Conservation (phyloP, 805 yeast species). For the Candida easanensis region DNA sequence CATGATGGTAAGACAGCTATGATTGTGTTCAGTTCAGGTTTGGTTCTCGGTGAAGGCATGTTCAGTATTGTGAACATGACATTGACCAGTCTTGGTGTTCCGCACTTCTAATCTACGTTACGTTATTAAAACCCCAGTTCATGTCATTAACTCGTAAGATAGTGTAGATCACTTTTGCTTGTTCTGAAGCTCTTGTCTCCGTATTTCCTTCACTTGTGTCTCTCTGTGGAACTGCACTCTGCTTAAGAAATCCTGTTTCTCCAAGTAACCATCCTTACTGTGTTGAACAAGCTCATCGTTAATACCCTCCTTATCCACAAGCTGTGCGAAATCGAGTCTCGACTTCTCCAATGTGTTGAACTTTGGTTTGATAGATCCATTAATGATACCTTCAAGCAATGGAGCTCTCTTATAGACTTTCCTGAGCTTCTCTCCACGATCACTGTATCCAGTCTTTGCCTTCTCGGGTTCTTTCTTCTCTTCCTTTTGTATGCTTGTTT, state of each 20-base stretch:
- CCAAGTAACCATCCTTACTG: constrained; percentile 88
- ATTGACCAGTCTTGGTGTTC: constrained; percentile 64
- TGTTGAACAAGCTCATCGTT: constrained; percentile 76
- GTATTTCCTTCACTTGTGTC: constrained; percentile 35
- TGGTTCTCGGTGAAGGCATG: constrained; percentile 92
- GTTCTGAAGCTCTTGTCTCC: constrained; percentile 33
- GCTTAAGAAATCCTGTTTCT: constrained; percentile 83
- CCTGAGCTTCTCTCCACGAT: constrained; percentile 37
- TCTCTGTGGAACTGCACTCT: constrained; percentile 57
- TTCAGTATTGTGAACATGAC: constrained; percentile 81
- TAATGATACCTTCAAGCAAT: constrained; percentile 70
- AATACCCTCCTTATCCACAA: constrained; percentile 83
- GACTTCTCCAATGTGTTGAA: constrained; percentile 91
- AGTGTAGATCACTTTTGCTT: constrained; percentile 12
- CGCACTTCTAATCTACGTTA: constrained; percentile 38
- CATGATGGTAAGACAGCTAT: constrained; percentile 60
- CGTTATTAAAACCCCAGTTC: too few relatives aligned
- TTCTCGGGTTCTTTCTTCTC: constrained; percentile 7
- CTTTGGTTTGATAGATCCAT: constrained; percentile 68
- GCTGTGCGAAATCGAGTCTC: constrained; percentile 90
- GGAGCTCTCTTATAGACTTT: constrained; percentile 72
- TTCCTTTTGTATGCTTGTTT: constrained; percentile 13
- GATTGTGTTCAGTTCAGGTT: constrained; percentile 88
- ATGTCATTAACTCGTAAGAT: neutral
- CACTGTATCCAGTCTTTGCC: constrained; percentile 17